These are phyloP conservation scores for Zizania latifolia DNA, from an alignment of 176 grass and related monocot genomes.

Conservation along the genomic window DNA sequence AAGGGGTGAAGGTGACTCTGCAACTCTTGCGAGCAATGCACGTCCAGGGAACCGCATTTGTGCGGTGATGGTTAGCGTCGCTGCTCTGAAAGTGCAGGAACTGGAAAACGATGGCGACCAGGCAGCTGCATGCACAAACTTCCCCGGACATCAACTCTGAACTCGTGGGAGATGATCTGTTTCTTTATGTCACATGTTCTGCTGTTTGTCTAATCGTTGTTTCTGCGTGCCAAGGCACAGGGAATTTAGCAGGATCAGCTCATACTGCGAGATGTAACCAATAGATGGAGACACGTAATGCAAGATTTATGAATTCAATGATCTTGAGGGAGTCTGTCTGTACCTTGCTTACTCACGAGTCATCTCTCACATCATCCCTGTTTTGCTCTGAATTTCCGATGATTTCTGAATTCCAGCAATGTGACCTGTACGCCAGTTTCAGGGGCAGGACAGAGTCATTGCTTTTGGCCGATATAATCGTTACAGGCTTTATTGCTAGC, in stretches of 20 bases:
- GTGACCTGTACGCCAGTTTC: too few relatives aligned
- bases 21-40: conserved; percentile 26
- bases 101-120: conserved; percentile 13
- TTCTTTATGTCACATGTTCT: background rate
- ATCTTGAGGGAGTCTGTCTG: too few relatives aligned
- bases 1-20: conserved; percentile 27
- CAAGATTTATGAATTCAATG: too few relatives aligned
- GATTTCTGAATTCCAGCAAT: too few relatives aligned
- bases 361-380: too few relatives aligned
- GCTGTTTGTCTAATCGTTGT: background rate
- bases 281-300: too few relatives aligned
- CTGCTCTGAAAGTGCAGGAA: background rate
- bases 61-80: background rate
- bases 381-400: too few relatives aligned
- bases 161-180: background rate
- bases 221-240: background rate
- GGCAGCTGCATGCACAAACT: background rate
- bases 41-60: background rate
- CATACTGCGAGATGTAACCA: too few relatives aligned
- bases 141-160: background rate
- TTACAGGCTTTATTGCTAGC: too few relatives aligned
- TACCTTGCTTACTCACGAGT: too few relatives aligned
- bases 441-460: too few relatives aligned
- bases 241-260: background rate
- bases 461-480: too few relatives aligned